Evolutionary conservation across 768 basidiomycete genomes (phyloP).

Genomic region (Obba rivulosa): DNA sequence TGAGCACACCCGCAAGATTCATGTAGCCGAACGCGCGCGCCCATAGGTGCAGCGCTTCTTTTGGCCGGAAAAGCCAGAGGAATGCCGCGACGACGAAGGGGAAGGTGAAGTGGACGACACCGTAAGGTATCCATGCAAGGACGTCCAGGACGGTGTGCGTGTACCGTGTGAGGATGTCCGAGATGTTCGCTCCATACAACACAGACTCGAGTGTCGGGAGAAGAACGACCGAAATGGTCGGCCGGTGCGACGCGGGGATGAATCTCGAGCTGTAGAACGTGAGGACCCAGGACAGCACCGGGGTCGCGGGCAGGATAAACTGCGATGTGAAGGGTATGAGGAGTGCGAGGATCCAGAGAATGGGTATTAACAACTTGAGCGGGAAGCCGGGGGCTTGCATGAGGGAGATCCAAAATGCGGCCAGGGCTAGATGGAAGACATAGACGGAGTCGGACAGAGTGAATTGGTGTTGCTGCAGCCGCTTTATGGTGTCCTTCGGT

Average conservation of each 20-base stretch:
- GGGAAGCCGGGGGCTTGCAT: constrained; percentile 70
- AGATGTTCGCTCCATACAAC: constrained; percentile 96
- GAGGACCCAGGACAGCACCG: constrained; percentile 82
- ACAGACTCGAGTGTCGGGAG: constrained; percentile 94
- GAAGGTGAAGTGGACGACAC: constrained; percentile 83
- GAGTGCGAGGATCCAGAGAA: constrained; percentile 62
- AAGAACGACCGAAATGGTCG: constrained; percentile 83
- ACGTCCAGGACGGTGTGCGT: constrained; percentile 92
- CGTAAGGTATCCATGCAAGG: constrained; percentile 95
- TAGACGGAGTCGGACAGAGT: constrained; percentile 54
- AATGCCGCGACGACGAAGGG: constrained; percentile 85
- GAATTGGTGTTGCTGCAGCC: constrained; percentile 54
- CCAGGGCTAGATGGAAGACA: constrained; percentile 57
- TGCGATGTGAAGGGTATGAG: constrained; percentile 84
- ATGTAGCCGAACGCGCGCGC: constrained; percentile 87
- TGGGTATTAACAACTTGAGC: constrained; percentile 71
- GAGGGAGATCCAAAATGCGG: constrained; percentile 65
- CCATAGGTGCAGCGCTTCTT: constrained; percentile 78
- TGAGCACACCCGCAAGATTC: constrained; percentile 83
- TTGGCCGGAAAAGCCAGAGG: constrained; percentile 86
- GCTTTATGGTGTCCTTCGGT: constrained; percentile 56
- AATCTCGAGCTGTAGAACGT: constrained; percentile 84
- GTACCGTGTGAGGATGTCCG: constrained; percentile 91
- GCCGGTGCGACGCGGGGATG: constrained; percentile 72
- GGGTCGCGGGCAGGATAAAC: constrained; percentile 85